Conservation (phyloP, 1,139 yeast species). For the Kazachstania sp. region DNA sequence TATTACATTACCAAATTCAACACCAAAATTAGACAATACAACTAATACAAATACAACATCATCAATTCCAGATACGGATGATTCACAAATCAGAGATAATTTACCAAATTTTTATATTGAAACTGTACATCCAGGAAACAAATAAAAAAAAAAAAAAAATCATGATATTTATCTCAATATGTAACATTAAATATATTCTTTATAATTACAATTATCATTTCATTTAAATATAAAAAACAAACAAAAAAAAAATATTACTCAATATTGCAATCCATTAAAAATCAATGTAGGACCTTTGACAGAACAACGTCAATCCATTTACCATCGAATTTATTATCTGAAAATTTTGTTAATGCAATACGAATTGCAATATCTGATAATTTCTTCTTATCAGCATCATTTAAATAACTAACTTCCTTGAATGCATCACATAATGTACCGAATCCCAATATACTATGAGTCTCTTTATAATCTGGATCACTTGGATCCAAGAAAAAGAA, state of each 20-base stretch:
- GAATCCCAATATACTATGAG: slow-evolving; percentile 17
- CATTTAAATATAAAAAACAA: no score
- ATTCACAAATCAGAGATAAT: slow-evolving; percentile 14
- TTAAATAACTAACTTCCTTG: slow-evolving; percentile 35
- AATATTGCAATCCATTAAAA: neutral
- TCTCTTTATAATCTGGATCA: slow-evolving; percentile 42
- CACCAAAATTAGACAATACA: slow-evolving; percentile 17
- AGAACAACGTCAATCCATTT: slow-evolving; percentile 48
- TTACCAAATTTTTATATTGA: slow-evolving; percentile 18
- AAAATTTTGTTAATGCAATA: slow-evolving; percentile 52
- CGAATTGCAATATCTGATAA: slow-evolving; percentile 47
- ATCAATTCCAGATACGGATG: slow-evolving; percentile 19
- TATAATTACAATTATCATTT: no score
- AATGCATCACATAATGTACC: slow-evolving; percentile 40
- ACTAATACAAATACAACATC: slow-evolving; percentile 21
- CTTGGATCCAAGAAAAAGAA: slow-evolving; percentile 62
- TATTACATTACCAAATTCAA: slow-evolving; percentile 9
- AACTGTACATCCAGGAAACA: slow-evolving; percentile 5
- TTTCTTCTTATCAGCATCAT: slow-evolving; percentile 33
- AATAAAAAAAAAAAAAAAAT: no score
- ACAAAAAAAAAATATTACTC: neutral
- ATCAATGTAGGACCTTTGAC: neutral
- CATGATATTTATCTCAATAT: neutral
- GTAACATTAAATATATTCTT: neutral
- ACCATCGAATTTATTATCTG: slow-evolving; percentile 52